phyloP scores from a whole-genome alignment of 73 alveolate species.

The Tetrahymena elliotti region DNA sequence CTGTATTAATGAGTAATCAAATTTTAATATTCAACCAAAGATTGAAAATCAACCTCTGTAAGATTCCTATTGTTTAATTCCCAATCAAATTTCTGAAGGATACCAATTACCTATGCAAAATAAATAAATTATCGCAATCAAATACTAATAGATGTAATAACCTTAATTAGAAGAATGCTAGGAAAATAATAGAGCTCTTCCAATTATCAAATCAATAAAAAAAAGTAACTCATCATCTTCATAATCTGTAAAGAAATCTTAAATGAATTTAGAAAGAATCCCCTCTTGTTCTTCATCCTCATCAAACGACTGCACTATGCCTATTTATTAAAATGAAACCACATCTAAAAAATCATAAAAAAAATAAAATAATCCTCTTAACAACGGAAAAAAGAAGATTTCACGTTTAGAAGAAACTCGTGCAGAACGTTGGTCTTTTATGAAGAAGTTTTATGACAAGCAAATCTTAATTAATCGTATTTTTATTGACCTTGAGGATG shows the following conservation, averaged over 20 bases:
- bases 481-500: background rate
- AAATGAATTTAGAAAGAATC: background rate
- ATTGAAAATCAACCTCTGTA: background rate
- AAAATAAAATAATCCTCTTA: background rate
- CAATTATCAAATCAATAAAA: background rate
- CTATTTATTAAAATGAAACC: background rate
- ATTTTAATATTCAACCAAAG: background rate
- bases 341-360: background rate
- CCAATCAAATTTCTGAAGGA: background rate
- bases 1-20: background rate
- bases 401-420: background rate
- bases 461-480: background rate
- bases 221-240: background rate
- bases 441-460: background rate
- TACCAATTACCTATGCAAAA: background rate
- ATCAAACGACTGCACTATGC: background rate
- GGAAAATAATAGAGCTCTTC: background rate
- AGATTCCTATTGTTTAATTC: background rate
- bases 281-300: background rate
- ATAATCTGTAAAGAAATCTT: background rate
- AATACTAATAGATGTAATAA: background rate
- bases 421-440: background rate
- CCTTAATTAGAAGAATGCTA: background rate
- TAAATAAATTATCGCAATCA: background rate
- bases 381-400: background rate